These are phyloP conservation scores for Aspergillus brasiliensis DNA, from an alignment of 2,329 filamentous ascomycete genomes.

Conservation along the genomic window DNA sequence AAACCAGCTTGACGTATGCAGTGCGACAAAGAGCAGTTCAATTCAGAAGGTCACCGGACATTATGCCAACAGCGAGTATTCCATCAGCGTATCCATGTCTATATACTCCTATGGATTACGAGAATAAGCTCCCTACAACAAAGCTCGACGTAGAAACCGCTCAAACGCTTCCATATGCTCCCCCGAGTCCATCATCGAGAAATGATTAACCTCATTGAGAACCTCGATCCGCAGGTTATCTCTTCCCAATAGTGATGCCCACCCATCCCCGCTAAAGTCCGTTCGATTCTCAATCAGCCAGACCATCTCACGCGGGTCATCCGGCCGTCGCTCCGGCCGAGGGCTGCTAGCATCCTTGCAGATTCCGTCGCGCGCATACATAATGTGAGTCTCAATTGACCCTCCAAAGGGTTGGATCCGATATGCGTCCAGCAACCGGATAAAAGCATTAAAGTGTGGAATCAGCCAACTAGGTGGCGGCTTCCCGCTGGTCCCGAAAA, in stretches of 20 bases:
- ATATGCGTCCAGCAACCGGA: constrained; percentile 50
- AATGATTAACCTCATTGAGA: constrained; percentile 36
- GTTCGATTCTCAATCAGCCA: constrained; percentile 51
- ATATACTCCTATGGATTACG: neutral
- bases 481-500: constrained; percentile 50
- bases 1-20: too few relatives aligned
- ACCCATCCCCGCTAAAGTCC: constrained; percentile 50
- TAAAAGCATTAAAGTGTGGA: constrained; percentile 53
- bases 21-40: too few relatives aligned
- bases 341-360: constrained; percentile 38
- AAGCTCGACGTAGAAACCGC: neutral
- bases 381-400: constrained; percentile 36
- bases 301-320: constrained; percentile 51
- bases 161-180: constrained; percentile 8
- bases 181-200: constrained; percentile 29
- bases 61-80: neutral
- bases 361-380: constrained; percentile 53
- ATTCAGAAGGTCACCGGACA: too few relatives aligned
- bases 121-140: neutral
- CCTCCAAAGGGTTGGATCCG: constrained; percentile 30
- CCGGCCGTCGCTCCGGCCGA: constrained; percentile 39
- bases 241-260: constrained; percentile 46
- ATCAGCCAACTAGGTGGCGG: constrained; percentile 51
- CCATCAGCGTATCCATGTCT: neutral
- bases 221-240: constrained; percentile 35